Conservation (phyloP, 495 filamentous ascomycete species). For the Beverwykella pulmonaria region DNA sequence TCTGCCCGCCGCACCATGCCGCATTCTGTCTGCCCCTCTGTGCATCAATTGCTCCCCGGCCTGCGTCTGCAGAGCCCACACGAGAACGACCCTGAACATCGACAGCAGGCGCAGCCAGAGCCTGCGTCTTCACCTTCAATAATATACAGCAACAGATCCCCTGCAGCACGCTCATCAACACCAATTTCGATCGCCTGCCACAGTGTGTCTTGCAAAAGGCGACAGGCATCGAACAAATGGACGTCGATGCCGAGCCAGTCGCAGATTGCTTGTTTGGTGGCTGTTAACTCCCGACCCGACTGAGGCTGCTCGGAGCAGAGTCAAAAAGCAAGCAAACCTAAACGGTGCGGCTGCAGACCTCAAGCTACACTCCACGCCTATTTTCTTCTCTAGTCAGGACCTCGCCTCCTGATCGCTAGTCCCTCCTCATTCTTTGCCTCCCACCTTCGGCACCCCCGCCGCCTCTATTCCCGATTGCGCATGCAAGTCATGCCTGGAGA, state of each 20-base stretch:
- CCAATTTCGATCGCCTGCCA: not conserved
- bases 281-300: not conserved
- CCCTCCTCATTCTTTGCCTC: not conserved
- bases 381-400: not conserved
- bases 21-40: not conserved
- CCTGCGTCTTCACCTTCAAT: not conserved
- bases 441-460: not conserved
- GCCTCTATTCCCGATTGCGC: not conserved
- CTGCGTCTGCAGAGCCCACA: not conserved
- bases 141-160: not conserved
- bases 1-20: constrained; percentile 1
- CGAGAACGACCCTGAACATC: not conserved
- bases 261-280: not conserved
- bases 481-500: constrained; percentile 28
- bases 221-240: not conserved
- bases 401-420: not conserved
- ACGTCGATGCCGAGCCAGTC: not conserved
- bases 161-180: not conserved
- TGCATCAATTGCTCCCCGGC: not conserved
- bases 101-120: not conserved
- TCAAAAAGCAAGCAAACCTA: not conserved
- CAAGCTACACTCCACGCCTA: not conserved
- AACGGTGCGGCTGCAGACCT: constrained; percentile 17
- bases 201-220: not conserved
- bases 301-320: not conserved